Evolutionary conservation across 2,329 filamentous ascomycete species (phyloP).

Genomic region (Talaromyces piceae): DNA sequence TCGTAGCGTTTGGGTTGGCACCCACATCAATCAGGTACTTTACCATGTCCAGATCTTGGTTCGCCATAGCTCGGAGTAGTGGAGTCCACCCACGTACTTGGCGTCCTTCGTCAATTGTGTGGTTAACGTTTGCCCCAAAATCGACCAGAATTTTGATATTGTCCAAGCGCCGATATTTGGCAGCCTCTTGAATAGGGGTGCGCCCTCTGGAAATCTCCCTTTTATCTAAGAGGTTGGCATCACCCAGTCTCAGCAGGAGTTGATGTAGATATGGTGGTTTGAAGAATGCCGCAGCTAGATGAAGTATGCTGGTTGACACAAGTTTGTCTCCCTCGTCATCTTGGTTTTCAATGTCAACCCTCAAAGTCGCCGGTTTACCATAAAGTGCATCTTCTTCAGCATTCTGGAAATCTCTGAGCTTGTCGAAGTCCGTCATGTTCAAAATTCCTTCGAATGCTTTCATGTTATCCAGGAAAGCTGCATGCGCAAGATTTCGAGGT

Average conservation of each 20-base stretch:
- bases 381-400: too few species aligned
- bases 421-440: too few species aligned
- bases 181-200: not conserved
- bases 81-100: not conserved
- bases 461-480: too few species aligned
- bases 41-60: not conserved
- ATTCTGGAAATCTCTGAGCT: too few species aligned
- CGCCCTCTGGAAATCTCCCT: not conserved
- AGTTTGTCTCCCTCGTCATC: too few species aligned
- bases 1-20: not conserved
- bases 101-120: not conserved
- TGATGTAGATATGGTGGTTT: not conserved
- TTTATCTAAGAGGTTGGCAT: not conserved
- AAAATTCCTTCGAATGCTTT: too few species aligned
- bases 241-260: not conserved
- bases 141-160: not conserved
- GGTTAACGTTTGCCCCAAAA: not conserved
- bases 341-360: too few species aligned
- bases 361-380: too few species aligned
- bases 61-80: not conserved
- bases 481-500: too few species aligned
- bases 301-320: not conserved
- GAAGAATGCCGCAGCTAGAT: not conserved
- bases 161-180: not conserved
- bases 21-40: not conserved